Conservation (phyloP, 202 grass and related monocot genomes). For the Schoenoplectus triqueter region DNA sequence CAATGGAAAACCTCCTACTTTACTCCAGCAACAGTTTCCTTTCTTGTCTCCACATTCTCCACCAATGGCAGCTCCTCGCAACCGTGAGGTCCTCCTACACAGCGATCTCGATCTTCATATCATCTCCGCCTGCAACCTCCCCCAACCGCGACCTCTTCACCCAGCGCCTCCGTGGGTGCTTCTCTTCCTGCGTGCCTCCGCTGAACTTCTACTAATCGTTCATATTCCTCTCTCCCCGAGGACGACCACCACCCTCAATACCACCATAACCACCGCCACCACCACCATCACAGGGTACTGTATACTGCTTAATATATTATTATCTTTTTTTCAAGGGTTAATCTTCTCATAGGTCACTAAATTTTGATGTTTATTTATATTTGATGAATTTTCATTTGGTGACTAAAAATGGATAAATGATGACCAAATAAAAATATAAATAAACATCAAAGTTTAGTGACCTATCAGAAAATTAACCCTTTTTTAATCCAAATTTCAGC, state of each 20-base stretch:
- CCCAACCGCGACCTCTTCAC: slow-evolving; percentile 84
- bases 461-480: no score
- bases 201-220: neutral
- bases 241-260: neutral
- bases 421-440: no score
- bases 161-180: slow-evolving; percentile 54
- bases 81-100: slow-evolving; percentile 48
- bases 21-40: neutral
- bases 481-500: no score
- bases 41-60: slow-evolving; percentile 10
- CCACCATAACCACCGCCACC: neutral
- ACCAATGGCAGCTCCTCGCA: slow-evolving; percentile 1
- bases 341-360: no score
- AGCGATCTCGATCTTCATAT: slow-evolving; percentile 72
- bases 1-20: neutral
- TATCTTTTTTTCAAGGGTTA: neutral
- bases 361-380: no score
- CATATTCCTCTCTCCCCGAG: neutral
- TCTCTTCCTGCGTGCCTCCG: slow-evolving; percentile 46
- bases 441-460: no score
- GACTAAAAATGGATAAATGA: no score
- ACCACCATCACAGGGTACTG: slow-evolving; percentile 12
- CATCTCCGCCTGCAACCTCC: slow-evolving; percentile 59
- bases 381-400: no score
- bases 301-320: neutral